Conservation (phyloP, 225 moss, liverwort and hornwort species). For the Physcomitrium patens region DNA sequence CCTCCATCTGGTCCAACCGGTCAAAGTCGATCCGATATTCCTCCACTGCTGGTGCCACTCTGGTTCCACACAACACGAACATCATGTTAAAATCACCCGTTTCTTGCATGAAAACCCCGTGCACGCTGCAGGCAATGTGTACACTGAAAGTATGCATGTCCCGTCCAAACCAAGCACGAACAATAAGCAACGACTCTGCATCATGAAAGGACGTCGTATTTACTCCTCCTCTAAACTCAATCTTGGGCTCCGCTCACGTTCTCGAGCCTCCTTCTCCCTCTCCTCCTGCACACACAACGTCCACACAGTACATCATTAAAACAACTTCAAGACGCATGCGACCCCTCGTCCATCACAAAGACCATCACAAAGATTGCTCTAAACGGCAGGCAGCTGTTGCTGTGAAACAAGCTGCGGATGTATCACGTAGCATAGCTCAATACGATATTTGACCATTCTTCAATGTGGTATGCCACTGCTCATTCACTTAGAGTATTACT, state of each 20-base stretch:
- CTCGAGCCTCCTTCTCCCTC: slow-evolving; percentile 57
- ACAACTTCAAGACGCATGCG: not conserved
- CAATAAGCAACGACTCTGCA: slow-evolving; percentile 9
- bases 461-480: not conserved
- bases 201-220: slow-evolving; percentile 31
- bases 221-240: slow-evolving; percentile 79
- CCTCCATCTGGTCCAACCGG: slow-evolving; percentile 92
- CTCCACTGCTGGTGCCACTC: slow-evolving; percentile 63
- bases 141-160: not conserved
- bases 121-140: slow-evolving; percentile 2
- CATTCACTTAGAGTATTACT: slow-evolving; percentile 3
- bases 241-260: slow-evolving; percentile 61
- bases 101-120: not conserved
- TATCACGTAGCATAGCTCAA: not conserved
- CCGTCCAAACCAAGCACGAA: slow-evolving; percentile 1
- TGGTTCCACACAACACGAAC: slow-evolving; percentile 38
- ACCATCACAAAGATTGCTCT: not conserved
- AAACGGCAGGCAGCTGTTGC: slow-evolving; percentile 3
- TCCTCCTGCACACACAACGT: slow-evolving; percentile 48
- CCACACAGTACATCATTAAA: slow-evolving; percentile 18
- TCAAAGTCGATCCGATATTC: slow-evolving; percentile 80
- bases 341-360: slow-evolving; percentile 17
- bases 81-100: not conserved
- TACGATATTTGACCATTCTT: too few relatives aligned
- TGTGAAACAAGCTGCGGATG: not conserved